Evolutionary conservation across 2,329 filamentous ascomycete genomes (phyloP).

Genomic region (Venturia carpophila): DNA sequence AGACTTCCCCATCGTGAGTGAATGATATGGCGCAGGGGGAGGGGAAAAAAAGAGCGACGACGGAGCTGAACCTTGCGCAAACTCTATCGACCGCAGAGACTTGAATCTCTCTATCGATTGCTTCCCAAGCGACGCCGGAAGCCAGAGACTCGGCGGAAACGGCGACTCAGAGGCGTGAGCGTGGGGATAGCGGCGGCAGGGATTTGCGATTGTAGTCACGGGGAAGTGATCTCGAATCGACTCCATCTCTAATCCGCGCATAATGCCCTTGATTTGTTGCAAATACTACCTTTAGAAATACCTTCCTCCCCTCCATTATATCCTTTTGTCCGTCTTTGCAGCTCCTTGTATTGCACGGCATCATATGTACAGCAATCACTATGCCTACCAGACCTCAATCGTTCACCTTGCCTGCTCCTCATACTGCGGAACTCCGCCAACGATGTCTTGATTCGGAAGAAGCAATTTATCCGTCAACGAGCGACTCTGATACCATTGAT

Average conservation of each 20-base stretch:
- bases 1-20: conserved; percentile 18
- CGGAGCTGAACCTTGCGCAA: not conserved
- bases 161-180: not conserved
- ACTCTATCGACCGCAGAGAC: not conserved
- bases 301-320: not conserved
- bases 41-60: not conserved
- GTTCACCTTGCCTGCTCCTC: conserved; percentile 2
- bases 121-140: not conserved
- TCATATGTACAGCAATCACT: not conserved
- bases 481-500: not conserved
- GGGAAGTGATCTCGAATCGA: not conserved
- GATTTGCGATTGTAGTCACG: not conserved
- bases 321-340: not conserved
- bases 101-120: not conserved
- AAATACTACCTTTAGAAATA: not conserved
- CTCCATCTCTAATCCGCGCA: not conserved
- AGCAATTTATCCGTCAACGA: not conserved
- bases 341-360: not conserved
- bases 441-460: conserved; percentile 11
- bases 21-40: not conserved
- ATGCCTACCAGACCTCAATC: conserved; percentile 8
- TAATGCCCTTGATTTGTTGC: not conserved
- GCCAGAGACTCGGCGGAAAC: not conserved
- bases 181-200: not conserved
- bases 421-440: conserved; percentile 5